Percentiles rank a stretch among this genome's conserved stretches.
Evolutionary conservation across 768 basidiomycete genomes (phyloP).

Genomic region (Suillus brevipes): DNA sequence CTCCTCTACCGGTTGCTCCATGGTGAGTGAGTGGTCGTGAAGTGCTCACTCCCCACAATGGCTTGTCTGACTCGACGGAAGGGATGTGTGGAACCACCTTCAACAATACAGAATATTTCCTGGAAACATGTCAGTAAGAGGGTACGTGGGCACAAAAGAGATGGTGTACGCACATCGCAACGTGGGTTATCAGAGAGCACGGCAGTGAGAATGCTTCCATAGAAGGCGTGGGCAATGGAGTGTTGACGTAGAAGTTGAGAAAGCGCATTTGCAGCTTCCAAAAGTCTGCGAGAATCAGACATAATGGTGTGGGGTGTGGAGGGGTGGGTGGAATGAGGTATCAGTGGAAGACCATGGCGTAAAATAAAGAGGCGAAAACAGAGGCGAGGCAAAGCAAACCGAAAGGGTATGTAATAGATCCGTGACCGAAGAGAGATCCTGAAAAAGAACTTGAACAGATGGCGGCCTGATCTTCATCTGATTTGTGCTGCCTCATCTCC

Average conservation of each 20-base stretch:
- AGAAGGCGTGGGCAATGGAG: slow-evolving; percentile 76
- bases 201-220: slow-evolving; percentile 73
- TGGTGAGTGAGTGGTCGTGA: slow-evolving; percentile 71
- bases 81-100: slow-evolving; percentile 69
- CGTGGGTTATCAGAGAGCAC: slow-evolving; percentile 64
- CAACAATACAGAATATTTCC: slow-evolving; percentile 87
- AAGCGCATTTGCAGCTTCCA: slow-evolving; percentile 77
- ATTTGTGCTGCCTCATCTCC: slow-evolving; percentile 15
- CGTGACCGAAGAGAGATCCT: slow-evolving; percentile 45
- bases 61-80: slow-evolving; percentile 83
- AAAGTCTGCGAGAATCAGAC: slow-evolving; percentile 67
- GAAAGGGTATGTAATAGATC: slow-evolving; percentile 53
- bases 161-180: slow-evolving; percentile 54
- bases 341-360: slow-evolving; percentile 50
- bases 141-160: neutral
- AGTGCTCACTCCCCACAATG: slow-evolving; percentile 58
- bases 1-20: slow-evolving; percentile 76
- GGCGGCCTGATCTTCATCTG: slow-evolving; percentile 31
- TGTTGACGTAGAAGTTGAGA: slow-evolving; percentile 58
- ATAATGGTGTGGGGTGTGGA: slow-evolving; percentile 41
- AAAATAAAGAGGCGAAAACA: slow-evolving; percentile 41
- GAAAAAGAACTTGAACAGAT: slow-evolving; percentile 39
- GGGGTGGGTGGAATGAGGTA: slow-evolving; percentile 27
- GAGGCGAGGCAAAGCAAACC: slow-evolving; percentile 37
- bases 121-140: slow-evolving; percentile 31